Conservation (phyloP, 306 rosid genomes). For the Trifolium fragiferum region DNA sequence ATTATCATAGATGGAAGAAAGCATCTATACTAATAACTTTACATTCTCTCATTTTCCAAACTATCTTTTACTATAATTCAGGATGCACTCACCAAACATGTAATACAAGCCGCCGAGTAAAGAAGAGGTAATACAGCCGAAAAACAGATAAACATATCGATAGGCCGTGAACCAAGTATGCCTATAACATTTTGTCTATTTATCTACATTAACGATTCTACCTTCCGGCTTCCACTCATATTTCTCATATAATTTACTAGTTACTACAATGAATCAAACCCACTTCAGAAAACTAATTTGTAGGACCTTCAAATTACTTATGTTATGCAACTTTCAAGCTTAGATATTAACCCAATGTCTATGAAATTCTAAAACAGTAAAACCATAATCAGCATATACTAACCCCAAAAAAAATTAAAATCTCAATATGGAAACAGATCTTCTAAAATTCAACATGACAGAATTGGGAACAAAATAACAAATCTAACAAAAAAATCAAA, state of each 20-base stretch:
- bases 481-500: not conserved
- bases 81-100: constrained; percentile 10
- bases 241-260: constrained; percentile 14
- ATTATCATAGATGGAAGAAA: constrained; percentile 26
- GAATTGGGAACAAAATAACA: not conserved
- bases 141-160: constrained; percentile 16
- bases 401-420: not conserved
- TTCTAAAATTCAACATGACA: not conserved
- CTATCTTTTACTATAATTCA: not conserved
- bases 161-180: not conserved
- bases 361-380: constrained; percentile 20
- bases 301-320: not conserved
- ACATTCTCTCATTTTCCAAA: constrained; percentile 29
- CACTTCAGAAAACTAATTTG: constrained; percentile 19
- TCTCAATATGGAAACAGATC: constrained; percentile 13
- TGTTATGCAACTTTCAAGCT: constrained; percentile 17
- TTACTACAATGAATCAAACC: constrained; percentile 30
- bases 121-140: constrained; percentile 19
- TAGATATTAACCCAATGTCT: not conserved
- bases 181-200: not conserved
- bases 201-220: constrained; percentile 14
- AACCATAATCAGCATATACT: constrained; percentile 25
- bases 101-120: constrained; percentile 5
- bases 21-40: not conserved
- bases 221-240: constrained; percentile 16